Evolutionary conservation across 371 early-diverging fungal species (phyloP), one percentile per base, ranked within the genome.

Genomic region (Mucor plumbeus): DNA sequence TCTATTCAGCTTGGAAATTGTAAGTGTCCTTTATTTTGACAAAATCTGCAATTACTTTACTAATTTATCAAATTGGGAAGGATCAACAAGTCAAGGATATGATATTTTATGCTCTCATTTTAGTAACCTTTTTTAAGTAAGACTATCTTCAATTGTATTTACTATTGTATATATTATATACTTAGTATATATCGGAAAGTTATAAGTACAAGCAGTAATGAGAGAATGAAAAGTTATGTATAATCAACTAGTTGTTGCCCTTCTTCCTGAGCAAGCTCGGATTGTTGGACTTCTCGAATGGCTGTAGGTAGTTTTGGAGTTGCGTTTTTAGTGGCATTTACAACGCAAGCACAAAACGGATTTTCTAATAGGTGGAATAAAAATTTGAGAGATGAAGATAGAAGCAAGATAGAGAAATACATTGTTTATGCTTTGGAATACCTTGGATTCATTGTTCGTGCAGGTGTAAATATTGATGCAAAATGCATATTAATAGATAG

Each of bases 321-420:
- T 0, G 76, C 76, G 9, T 76, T 76, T 50, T 36, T 70, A 5
- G 70, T 76, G 35, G 76, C 72, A n/a, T 65, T 62, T n/a, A 40
- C 72, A 7, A 72, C 76, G 1, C 76, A 76, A 33, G 15, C 65
- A 6, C 59, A 64, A 38, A 72, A 69, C 19, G 72, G 58, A 1
- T 47, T 71, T 48, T 48, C 71, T 0, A 61, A 63, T 17, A 48
- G 63, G 15, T 75, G 71, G 69, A 60, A 69, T 44, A 19, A 61
- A 36, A 71, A 75, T 34, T 43, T 75, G 13, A 63, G 55, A 41
- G 19, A 65, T 1, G 58, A 64, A 26, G 54, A 64, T 39, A 21
- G 33, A 9, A 50, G 64, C 1, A 50, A 39, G 0, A 15, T 57
- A 26, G 72, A 61, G 11, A 67, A 62, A 36, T 59, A 57, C 41